Evolutionary conservation across 345 rosid species (phyloP).

Genomic region (Eutrema yunnanense): DNA sequence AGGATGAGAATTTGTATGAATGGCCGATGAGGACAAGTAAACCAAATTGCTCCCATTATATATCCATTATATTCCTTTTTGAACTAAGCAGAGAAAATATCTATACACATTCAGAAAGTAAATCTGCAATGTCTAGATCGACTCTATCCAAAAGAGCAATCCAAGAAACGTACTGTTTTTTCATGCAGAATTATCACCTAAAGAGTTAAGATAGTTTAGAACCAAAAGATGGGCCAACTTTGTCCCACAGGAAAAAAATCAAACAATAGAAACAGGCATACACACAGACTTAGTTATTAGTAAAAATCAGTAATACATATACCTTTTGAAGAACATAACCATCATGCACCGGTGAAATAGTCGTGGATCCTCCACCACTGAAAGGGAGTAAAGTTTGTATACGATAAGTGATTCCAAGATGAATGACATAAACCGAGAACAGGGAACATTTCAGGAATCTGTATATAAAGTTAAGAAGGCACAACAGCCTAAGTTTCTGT

Average conservation of each 20-base stretch:
- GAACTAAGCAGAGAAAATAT: background rate
- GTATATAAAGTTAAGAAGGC: background rate
- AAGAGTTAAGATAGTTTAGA: background rate
- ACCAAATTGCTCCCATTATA: background rate
- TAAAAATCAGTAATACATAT: background rate
- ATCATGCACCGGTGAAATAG: constrained; percentile 87
- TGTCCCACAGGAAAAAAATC: background rate
- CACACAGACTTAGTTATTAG: background rate
- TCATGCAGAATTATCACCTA: background rate
- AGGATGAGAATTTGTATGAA: background rate
- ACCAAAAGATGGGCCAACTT: background rate
- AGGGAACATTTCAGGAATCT: background rate
- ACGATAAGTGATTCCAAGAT: background rate
- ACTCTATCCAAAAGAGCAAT: background rate
- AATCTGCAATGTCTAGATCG: background rate
- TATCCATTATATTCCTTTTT: background rate
- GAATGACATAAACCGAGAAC: background rate
- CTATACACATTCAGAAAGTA: background rate
- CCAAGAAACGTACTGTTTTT: background rate
- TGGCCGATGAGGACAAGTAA: background rate
- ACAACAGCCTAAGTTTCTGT: background rate
- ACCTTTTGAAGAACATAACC: constrained; percentile 98
- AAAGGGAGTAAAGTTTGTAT: background rate
- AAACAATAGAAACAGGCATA: background rate
- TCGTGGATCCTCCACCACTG: constrained; percentile 98